Evolutionary conservation across 345 rosid genomes (phyloP).

Genomic region (Eucalyptus cladocalyx): DNA sequence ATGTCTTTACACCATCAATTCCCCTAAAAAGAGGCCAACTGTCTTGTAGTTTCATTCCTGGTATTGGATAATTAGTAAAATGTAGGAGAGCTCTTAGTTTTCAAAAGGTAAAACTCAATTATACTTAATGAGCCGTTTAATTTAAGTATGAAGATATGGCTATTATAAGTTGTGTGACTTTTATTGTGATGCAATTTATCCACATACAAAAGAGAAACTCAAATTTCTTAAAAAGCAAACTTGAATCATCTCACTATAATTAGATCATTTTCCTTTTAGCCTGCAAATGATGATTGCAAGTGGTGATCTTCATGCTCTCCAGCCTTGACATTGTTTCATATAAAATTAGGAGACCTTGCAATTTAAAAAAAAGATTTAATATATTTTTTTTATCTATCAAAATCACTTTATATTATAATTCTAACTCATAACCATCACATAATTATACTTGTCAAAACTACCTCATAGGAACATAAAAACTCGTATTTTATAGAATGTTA

Average conservation of each 20-base stretch:
- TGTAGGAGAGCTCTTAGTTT: neutral
- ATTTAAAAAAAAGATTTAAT: neutral
- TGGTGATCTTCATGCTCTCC: neutral
- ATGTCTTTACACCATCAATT: neutral
- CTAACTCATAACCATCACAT: neutral
- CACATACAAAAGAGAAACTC: neutral
- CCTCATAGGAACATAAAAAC: neutral
- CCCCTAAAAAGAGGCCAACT: neutral
- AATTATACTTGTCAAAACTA: neutral
- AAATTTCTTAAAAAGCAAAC: neutral
- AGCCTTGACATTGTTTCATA: neutral
- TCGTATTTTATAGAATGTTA: accelerated
- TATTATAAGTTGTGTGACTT: neutral
- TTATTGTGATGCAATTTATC: neutral
- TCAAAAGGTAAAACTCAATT: neutral
- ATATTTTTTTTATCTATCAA: neutral
- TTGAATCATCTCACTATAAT: neutral
- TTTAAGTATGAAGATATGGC: neutral
- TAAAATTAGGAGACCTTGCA: neutral
- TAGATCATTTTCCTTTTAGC: neutral
- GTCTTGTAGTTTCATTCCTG: neutral
- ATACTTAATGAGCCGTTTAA: neutral
- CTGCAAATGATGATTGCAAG: neutral
- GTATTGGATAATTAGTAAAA: neutral
- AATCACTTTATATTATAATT: too few species aligned